These are phyloP conservation scores for Penicillium sp. DNA, from an alignment of 2,329 filamentous ascomycete genomes.

Conservation along the genomic window DNA sequence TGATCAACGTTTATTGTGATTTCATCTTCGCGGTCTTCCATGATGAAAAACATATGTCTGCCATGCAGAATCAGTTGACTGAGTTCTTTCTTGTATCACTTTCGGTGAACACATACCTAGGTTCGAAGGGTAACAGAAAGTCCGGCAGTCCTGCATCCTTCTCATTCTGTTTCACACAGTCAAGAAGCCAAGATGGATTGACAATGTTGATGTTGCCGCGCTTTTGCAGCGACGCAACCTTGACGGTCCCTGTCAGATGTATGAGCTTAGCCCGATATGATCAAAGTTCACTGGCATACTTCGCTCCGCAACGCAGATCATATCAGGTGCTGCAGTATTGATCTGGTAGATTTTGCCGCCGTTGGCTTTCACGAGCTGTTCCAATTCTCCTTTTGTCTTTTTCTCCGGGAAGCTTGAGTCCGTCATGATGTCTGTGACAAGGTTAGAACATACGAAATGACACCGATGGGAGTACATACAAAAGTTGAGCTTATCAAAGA, in stretches of 20 bases:
- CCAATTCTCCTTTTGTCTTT: slow-evolving; percentile 71
- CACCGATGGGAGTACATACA: slow-evolving; percentile 41
- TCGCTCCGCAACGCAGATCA: slow-evolving; percentile 73
- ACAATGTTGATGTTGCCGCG: slow-evolving; percentile 65
- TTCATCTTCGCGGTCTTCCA: slow-evolving; percentile 49
- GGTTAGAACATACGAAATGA: slow-evolving; percentile 8
- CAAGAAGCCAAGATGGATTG: slow-evolving; percentile 72
- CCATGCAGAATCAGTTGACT: slow-evolving; percentile 28
- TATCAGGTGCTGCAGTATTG: slow-evolving; percentile 55
- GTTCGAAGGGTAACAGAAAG: slow-evolving; percentile 60
- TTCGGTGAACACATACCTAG: slow-evolving; percentile 35
- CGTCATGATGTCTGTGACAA: slow-evolving; percentile 57
- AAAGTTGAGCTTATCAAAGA: slow-evolving; percentile 74
- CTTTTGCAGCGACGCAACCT: slow-evolving; percentile 77
- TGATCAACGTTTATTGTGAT: slow-evolving; percentile 63
- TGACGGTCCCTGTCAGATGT: slow-evolving; percentile 52
- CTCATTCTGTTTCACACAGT: slow-evolving; percentile 63
- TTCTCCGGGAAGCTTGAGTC: slow-evolving; percentile 65
- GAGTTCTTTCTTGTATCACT: too few relatives aligned
- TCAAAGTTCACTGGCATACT: slow-evolving; percentile 35
- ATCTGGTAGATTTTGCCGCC: slow-evolving; percentile 75
- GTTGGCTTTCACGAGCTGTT: slow-evolving; percentile 73
- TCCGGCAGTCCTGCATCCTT: slow-evolving; percentile 49
- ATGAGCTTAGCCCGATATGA: slow-evolving; percentile 8
- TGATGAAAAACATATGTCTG: slow-evolving; percentile 67